Evolutionary conservation across 1,284 basidiomycete species (phyloP), one percentile per base, ranked within the genome.

Genomic region (Moesziomyces globuligerus): DNA sequence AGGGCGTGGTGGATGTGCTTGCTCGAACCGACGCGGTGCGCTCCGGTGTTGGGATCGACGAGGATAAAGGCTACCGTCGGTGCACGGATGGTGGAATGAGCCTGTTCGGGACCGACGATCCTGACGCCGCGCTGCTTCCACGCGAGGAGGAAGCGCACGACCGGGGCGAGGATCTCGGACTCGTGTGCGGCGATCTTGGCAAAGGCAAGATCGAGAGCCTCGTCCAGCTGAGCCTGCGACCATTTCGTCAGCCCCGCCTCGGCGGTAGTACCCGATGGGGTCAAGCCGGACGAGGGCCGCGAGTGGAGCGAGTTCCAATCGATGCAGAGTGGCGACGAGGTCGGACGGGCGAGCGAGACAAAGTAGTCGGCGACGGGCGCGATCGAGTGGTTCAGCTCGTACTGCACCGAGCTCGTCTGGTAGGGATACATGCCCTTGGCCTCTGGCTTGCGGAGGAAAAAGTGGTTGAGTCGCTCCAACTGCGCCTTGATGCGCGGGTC

Each of bases 21-120:
- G 76, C 90, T 91, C 10, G 86, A 78, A 10, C 84, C 84, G 1
- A 39, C 57, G 85, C 84, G 0, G 17, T 44, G n/a, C 87, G 86
- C 28, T 45, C 60, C 26, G 44, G 54, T 29, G 43, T 17, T 11
- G 4, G 45, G 48, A 18, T 73, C 74, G 3, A 86, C 84, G 9
- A 91, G 87, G 13, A 91, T 86, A 69, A 91, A 92, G 48, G 87
- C 88, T 37, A 92, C 84, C 0, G 90, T 92, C 2, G 90, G 90
- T 1, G 88, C 89, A 83, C 85, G 55, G 1, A 17, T 42, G 1
- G 80, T 72, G 1, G 51, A 28, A 17, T 13, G 56, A 57, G 4
- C 26, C 1, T 51, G 45, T 75, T 88, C 86, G 25, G 87, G 85
- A 1, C 91, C 91, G 1, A 92, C 87, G 25, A 92, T 83, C 21